Evolutionary conservation across 371 early-diverging fungal genomes (phyloP).

Genomic region (Mucor racemosus): DNA sequence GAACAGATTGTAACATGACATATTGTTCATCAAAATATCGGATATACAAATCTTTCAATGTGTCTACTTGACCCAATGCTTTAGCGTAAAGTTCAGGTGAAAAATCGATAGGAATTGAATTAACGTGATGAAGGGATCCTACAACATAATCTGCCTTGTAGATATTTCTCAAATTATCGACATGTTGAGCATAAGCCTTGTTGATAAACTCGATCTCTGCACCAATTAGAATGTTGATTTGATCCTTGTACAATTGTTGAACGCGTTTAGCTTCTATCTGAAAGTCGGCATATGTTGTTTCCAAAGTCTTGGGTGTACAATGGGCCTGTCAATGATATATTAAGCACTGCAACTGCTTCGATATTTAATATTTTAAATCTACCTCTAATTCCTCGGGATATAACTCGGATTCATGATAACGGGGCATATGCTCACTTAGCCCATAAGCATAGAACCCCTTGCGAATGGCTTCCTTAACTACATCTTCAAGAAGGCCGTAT

Average conservation of each 20-base stretch:
- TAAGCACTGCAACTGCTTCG: background rate
- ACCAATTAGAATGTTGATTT: slow-evolving; percentile 81
- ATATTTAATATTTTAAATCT: background rate
- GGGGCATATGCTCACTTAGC: slow-evolving; percentile 85
- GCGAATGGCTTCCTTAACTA: slow-evolving; percentile 71
- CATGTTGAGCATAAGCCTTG: slow-evolving; percentile 36
- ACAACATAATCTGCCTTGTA: slow-evolving; percentile 77
- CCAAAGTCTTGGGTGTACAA: slow-evolving; percentile 64
- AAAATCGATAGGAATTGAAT: slow-evolving; percentile 85
- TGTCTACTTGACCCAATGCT: slow-evolving; percentile 42
- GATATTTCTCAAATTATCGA: slow-evolving; percentile 25
- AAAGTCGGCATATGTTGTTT: slow-evolving; percentile 60
- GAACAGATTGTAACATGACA: slow-evolving; percentile 64
- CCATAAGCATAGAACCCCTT: slow-evolving; percentile 71
- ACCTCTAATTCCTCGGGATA: slow-evolving; percentile 85
- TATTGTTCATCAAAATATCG: slow-evolving; percentile 91
- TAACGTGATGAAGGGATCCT: slow-evolving; percentile 94
- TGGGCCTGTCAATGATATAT: slow-evolving; percentile 46
- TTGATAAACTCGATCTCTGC: slow-evolving; percentile 90
- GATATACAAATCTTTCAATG: slow-evolving; percentile 53
- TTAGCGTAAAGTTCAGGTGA: slow-evolving; percentile 60
- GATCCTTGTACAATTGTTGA: slow-evolving; percentile 58
- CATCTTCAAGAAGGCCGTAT: slow-evolving; percentile 74
- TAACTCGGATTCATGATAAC: slow-evolving; percentile 65
- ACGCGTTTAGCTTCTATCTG: slow-evolving; percentile 75